A percentile compares a stretch with the other conserved stretches of the same genome.
phyloP scores from a whole-genome alignment of 2,329 filamentous ascomycete species.

The Colletotrichum kahawae region DNA sequence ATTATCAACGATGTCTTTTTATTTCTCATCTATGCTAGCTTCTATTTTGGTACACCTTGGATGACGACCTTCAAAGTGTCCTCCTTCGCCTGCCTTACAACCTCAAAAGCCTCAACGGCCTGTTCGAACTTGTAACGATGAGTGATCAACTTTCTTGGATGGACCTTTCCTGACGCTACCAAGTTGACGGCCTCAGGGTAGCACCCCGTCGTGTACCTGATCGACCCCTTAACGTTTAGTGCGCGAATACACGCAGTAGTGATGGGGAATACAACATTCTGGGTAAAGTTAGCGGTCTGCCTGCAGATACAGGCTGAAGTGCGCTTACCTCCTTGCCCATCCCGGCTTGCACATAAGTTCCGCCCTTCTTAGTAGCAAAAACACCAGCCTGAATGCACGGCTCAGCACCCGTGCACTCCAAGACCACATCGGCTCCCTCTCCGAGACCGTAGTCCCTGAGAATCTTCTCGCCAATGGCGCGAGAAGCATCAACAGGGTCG shows the following conservation, averaged over 20 bases:
- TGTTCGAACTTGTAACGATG: constrained; percentile 69
- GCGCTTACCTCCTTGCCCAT: constrained; percentile 47
- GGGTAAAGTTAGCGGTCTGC: background rate
- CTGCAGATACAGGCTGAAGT: background rate
- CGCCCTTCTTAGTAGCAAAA: constrained; percentile 47
- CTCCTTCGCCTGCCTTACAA: constrained; percentile 72
- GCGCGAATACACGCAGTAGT: constrained; percentile 75
- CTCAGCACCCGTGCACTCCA: constrained; percentile 37
- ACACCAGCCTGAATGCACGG: constrained; percentile 53
- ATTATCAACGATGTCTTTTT: background rate
- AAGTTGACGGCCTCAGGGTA: constrained; percentile 63
- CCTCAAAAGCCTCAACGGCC: constrained; percentile 69
- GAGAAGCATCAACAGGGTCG: constrained; percentile 56
- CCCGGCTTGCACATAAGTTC: constrained; percentile 56
- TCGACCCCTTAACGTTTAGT: constrained; percentile 74
- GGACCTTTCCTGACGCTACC: constrained; percentile 52
- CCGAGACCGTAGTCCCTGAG: constrained; percentile 40
- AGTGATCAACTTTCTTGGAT: constrained; percentile 64
- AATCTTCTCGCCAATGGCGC: constrained; percentile 53
- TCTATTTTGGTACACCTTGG: constrained; percentile 38
- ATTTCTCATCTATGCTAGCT: background rate
- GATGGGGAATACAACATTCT: constrained; percentile 63
- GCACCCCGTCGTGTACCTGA: constrained; percentile 80
- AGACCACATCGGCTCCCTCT: constrained; percentile 52
- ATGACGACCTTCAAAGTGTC: constrained; percentile 75